phyloP scores from a whole-genome alignment of 805 yeast genomes.

The Lipomyces starkeyi region DNA sequence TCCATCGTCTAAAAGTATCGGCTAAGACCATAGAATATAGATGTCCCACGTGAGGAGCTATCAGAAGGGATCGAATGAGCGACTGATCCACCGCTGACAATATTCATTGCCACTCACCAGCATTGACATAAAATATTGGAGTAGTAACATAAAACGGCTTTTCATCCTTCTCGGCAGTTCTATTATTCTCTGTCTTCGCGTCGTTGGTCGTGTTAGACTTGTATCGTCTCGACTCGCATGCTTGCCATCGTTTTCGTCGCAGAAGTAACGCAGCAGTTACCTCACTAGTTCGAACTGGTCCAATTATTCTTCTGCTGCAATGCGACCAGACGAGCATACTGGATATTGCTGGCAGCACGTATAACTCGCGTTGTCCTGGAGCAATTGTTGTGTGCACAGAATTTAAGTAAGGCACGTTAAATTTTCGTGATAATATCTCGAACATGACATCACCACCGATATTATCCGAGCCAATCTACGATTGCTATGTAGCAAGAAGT shows the following conservation, averaged over 20 bases:
- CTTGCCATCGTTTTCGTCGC: neutral
- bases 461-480: too few relatives aligned
- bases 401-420: neutral
- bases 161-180: neutral
- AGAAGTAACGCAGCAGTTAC: neutral
- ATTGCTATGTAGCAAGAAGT: too few relatives aligned
- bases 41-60: conserved; percentile 92
- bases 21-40: conserved; percentile 83
- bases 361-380: neutral
- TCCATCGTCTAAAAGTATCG: conserved; percentile 82
- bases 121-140: conserved; percentile 96
- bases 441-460: too few relatives aligned
- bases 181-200: neutral
- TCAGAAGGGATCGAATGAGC: neutral
- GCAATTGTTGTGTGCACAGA: neutral
- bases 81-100: neutral
- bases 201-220: neutral
- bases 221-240: neutral
- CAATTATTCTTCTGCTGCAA: neutral
- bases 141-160: conserved; percentile 68
- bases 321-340: conserved; percentile 2
- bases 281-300: neutral
- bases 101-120: conserved; percentile 46
- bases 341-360: neutral
- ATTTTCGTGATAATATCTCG: too few relatives aligned